Evolutionary conservation across 768 basidiomycete species (phyloP).

Genomic region (Ephemerocybe angulata): DNA sequence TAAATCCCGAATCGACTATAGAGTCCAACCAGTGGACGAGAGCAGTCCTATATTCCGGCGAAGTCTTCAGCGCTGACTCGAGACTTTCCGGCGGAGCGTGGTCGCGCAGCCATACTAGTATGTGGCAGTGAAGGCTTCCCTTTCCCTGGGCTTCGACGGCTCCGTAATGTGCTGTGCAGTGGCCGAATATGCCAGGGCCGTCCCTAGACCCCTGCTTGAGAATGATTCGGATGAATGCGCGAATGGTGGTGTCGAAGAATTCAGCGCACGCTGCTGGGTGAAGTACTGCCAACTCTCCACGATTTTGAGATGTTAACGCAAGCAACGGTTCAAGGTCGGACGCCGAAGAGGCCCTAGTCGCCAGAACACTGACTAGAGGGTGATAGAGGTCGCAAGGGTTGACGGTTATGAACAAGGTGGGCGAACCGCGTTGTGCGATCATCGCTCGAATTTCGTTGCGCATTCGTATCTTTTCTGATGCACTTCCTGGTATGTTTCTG

Average conservation of each 20-base stretch:
- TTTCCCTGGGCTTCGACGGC: slow-evolving; percentile 22
- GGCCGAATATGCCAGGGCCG: neutral
- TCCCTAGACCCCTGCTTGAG: neutral
- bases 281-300: neutral
- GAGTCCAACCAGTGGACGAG: neutral
- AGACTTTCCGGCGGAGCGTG: slow-evolving; percentile 19
- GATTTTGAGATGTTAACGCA: neutral
- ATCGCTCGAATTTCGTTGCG: neutral
- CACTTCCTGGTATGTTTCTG: neutral
- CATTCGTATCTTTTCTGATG: neutral
- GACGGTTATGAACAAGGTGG: neutral
- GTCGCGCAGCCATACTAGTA: slow-evolving; percentile 26
- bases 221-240: neutral
- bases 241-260: neutral
- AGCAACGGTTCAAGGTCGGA: too few relatives aligned
- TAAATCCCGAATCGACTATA: neutral
- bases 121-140: slow-evolving; percentile 26
- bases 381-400: neutral
- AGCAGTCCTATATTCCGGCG: neutral
- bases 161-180: neutral
- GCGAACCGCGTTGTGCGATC: neutral
- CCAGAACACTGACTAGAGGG: neutral
- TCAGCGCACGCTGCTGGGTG: neutral
- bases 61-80: neutral
- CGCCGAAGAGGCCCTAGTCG: neutral